Percentiles rank a stretch among this genome's conserved stretches.
Evolutionary conservation across 495 filamentous ascomycete species (phyloP).

Genomic region (Penicillium desertorum): DNA sequence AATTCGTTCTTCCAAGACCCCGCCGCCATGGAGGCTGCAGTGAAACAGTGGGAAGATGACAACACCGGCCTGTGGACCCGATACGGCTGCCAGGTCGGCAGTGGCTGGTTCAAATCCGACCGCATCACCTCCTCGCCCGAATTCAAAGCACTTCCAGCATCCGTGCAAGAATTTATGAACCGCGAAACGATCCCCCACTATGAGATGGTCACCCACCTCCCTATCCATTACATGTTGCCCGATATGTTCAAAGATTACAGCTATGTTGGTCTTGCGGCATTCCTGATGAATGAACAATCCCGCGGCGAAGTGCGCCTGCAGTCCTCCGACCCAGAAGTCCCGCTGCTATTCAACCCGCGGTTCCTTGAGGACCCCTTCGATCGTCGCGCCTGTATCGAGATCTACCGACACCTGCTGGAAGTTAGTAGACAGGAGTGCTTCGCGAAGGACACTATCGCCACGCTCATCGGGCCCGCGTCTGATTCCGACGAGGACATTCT

Average conservation of each 20-base stretch:
- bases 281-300: conserved; percentile 42
- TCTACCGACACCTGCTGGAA: conserved; percentile 47
- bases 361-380: conserved; percentile 60
- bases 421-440: conserved; percentile 46
- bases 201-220: conserved; percentile 40
- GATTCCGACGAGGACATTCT: conserved; percentile 58
- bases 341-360: conserved; percentile 57
- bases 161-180: conserved; percentile 40
- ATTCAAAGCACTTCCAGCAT: conserved; percentile 44
- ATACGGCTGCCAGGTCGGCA: conserved; percentile 39
- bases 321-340: conserved; percentile 53
- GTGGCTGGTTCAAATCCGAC: conserved; percentile 57
- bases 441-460: conserved; percentile 44
- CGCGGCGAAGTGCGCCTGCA: conserved; percentile 54
- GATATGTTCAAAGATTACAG: conserved; percentile 31
- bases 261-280: conserved; percentile 30
- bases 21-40: conserved; percentile 39
- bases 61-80: conserved; percentile 47
- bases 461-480: conserved; percentile 45
- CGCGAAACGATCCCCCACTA: conserved; percentile 49
- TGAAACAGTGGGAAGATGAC: conserved; percentile 48
- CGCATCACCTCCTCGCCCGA: conserved; percentile 36
- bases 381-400: conserved; percentile 53
- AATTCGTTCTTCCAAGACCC: conserved; percentile 35
- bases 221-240: conserved; percentile 31